Evolutionary conservation across 176 grass and related monocot species (phyloP).

Genomic region (Triticum dicoccoides): DNA sequence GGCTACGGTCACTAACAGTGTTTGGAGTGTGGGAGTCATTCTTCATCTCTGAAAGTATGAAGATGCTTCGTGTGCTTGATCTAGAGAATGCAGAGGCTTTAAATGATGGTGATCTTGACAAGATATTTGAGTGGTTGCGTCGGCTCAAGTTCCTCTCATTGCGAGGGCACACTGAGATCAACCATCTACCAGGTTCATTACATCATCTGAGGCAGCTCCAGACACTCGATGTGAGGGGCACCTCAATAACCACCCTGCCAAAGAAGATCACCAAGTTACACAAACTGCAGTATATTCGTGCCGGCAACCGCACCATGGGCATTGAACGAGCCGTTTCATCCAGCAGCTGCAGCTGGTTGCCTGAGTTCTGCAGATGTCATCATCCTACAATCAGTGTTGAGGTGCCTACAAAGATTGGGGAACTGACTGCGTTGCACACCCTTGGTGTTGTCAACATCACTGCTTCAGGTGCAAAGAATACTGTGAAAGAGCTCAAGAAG

Average conservation of each 20-base stretch:
- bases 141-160: conserved; percentile 38
- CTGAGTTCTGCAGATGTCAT: not conserved
- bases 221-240: conserved; percentile 11
- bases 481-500: not conserved
- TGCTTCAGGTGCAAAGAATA: not conserved
- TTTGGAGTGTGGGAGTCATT: not conserved
- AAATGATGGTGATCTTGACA: not conserved
- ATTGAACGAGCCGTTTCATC: not conserved
- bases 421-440: not conserved
- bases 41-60: conserved; percentile 5
- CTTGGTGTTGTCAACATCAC: not conserved
- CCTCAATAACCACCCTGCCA: not conserved
- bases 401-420: not conserved
- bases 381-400: not conserved
- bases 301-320: not conserved
- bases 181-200: not conserved
- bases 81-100: not conserved
- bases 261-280: not conserved
- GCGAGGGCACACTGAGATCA: not conserved
- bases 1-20: conserved; percentile 23
- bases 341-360: not conserved
- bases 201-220: conserved; percentile 4
- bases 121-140: not conserved
- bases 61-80: conserved; percentile 37
- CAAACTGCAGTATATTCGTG: conserved; percentile 15